Evolutionary conservation across 2,329 filamentous ascomycete genomes (phyloP).

Genomic region (Fragosphaeria purpurea): DNA sequence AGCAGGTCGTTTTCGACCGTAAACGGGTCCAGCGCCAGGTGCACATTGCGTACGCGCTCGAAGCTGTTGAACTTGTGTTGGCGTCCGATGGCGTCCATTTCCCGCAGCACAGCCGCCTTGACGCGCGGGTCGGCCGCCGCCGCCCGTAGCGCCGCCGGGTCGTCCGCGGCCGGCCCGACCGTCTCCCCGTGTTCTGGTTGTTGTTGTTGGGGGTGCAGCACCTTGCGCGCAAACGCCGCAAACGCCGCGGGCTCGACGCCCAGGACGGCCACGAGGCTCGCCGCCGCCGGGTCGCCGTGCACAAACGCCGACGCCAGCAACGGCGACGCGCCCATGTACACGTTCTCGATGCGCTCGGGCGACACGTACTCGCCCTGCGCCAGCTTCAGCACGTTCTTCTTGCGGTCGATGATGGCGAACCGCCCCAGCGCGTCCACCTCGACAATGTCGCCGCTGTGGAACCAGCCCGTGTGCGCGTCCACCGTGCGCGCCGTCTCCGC

Average conservation of each 20-base stretch:
- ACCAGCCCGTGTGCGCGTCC: constrained; percentile 78
- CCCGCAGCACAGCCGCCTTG: constrained; percentile 62
- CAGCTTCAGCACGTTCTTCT: constrained; percentile 99
- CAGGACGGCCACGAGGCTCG: constrained; percentile 74
- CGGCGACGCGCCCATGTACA: constrained; percentile 72
- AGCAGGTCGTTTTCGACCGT: constrained; percentile 84
- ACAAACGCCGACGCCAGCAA: constrained; percentile 76
- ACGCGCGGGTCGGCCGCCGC: constrained; percentile 62
- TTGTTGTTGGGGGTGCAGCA: constrained; percentile 34
- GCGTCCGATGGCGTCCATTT: constrained; percentile 68
- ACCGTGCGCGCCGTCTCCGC: constrained; percentile 78
- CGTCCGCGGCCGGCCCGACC: constrained; percentile 43
- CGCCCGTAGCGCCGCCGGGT: constrained; percentile 56
- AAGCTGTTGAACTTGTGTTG: constrained; percentile 87
- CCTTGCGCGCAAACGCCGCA: constrained; percentile 66
- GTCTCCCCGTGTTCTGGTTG: constrained; percentile 35
- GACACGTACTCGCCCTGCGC: constrained; percentile 97
- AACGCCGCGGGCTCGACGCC: constrained; percentile 80
- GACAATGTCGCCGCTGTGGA: constrained; percentile 89
- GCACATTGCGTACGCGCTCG: constrained; percentile 66
- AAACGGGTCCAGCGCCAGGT: constrained; percentile 80
- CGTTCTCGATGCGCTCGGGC: constrained; percentile 92
- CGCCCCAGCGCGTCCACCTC: constrained; percentile 76
- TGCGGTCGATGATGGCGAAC: constrained; percentile 87
- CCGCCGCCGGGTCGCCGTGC: constrained; percentile 79